Evolutionary conservation across 345 rosid species (phyloP).

Genomic region (Camelina neglecta): DNA sequence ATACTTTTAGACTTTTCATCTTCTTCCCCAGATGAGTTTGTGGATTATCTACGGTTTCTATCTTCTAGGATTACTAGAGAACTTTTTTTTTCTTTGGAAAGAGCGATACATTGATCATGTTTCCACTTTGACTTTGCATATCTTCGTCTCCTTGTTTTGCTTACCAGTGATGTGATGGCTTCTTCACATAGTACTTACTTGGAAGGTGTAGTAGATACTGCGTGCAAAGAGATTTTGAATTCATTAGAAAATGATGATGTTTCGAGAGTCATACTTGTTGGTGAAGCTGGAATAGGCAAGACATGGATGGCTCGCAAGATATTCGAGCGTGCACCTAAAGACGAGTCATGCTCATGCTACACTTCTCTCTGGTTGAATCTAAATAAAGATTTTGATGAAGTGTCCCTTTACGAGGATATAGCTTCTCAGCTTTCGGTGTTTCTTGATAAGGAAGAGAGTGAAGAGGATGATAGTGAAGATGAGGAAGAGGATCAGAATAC

Average conservation of each 20-base stretch:
- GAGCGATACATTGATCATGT: background rate
- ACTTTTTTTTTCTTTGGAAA: background rate
- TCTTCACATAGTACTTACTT: background rate
- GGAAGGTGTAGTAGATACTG: background rate
- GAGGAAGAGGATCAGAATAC: background rate
- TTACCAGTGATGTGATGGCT: background rate
- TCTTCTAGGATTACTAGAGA: background rate
- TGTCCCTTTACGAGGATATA: background rate
- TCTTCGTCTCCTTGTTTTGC: background rate
- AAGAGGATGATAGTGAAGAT: constrained; percentile 3
- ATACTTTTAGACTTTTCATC: background rate
- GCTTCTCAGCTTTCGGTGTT: background rate
- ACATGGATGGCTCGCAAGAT: background rate
- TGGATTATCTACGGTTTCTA: background rate
- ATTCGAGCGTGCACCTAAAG: background rate
- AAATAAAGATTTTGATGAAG: background rate
- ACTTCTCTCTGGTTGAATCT: background rate
- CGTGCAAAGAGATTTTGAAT: background rate
- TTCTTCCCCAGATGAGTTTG: background rate
- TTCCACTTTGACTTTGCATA: background rate
- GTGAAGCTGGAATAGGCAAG: background rate
- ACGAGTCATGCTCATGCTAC: background rate
- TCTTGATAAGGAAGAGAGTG: constrained; percentile 5
- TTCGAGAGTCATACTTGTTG: background rate
- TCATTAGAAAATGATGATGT: background rate